These are phyloP conservation scores for Botryosphaeria dothidea DNA, from an alignment of 2,329 filamentous ascomycete genomes.

Conservation along the genomic window DNA sequence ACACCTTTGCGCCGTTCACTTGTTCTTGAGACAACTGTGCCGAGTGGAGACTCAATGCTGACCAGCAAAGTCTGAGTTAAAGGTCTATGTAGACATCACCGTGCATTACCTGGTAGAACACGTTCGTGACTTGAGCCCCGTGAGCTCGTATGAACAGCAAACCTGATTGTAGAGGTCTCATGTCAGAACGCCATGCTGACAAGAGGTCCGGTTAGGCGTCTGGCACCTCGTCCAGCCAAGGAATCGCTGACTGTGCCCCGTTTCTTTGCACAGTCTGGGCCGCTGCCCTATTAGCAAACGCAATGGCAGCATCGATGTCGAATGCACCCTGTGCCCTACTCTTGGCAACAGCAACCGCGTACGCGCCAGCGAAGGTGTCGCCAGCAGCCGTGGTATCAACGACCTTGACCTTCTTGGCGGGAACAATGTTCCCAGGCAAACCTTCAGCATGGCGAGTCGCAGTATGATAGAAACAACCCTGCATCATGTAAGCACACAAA, in stretches of 20 bases:
- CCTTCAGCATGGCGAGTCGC: conserved; percentile 46
- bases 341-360: conserved; percentile 70
- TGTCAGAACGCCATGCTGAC: background rate
- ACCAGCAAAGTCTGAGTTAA: too few species aligned
- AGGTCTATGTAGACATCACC: too few species aligned
- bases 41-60: too few species aligned
- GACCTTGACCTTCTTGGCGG: conserved; percentile 71
- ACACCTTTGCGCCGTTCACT: too few species aligned
- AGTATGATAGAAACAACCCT: conserved; percentile 47
- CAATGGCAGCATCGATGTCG: conserved; percentile 59
- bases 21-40: too few species aligned
- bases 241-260: conserved; percentile 68
- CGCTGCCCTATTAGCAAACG: conserved; percentile 63
- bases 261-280: conserved; percentile 65
- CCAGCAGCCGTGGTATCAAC: conserved; percentile 93
- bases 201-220: conserved; percentile 20
- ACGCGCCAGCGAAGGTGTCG: conserved; percentile 90
- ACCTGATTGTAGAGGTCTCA: too few species aligned
- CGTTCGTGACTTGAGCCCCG: too few species aligned
- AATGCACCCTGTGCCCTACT: conserved; percentile 34
- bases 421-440: conserved; percentile 49
- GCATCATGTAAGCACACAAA: conserved; percentile 23
- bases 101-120: too few species aligned
- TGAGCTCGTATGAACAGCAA: too few species aligned
- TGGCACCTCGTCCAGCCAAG: conserved; percentile 60